These are phyloP conservation scores for Aspergillus udagawae DNA, from an alignment of 2,329 filamentous ascomycete species.

Conservation along the genomic window DNA sequence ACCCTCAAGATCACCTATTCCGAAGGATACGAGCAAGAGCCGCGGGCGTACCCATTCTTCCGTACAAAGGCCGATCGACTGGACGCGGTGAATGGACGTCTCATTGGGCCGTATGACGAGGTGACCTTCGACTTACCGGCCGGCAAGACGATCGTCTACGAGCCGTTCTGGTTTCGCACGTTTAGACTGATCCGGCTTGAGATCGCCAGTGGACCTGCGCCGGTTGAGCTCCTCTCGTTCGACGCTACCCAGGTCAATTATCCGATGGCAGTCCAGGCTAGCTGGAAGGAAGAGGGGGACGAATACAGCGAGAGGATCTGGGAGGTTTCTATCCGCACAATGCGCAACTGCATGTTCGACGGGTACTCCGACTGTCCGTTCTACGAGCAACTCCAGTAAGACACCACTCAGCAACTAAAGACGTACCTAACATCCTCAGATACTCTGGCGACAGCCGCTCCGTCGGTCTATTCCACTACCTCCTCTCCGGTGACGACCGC, in stretches of 20 bases:
- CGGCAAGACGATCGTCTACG: slow-evolving; percentile 18
- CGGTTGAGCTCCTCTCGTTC: slow-evolving; percentile 24
- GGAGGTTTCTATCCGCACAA: slow-evolving; percentile 29
- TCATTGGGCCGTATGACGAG: slow-evolving; percentile 39
- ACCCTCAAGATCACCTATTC: slow-evolving; percentile 28
- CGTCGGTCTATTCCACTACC: slow-evolving; percentile 29
- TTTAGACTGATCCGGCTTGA: slow-evolving; percentile 34
- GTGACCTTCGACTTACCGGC: slow-evolving; percentile 22
- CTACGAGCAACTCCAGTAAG: slow-evolving; percentile 35
- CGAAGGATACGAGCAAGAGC: slow-evolving; percentile 30
- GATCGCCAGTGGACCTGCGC: slow-evolving; percentile 18
- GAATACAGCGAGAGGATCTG: slow-evolving; percentile 21
- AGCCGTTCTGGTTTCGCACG: slow-evolving; percentile 42
- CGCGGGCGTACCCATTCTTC: slow-evolving; percentile 38
- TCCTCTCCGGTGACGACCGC: slow-evolving; percentile 30
- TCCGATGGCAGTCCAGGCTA: slow-evolving; percentile 30
- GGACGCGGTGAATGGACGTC: slow-evolving; percentile 26
- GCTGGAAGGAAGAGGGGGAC: slow-evolving; percentile 15
- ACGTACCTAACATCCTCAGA: slow-evolving; percentile 7
- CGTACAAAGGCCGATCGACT: slow-evolving; percentile 36
- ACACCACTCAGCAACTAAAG: not conserved
- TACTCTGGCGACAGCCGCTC: slow-evolving; percentile 24
- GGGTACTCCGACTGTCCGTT: slow-evolving; percentile 35
- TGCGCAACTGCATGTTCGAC: slow-evolving; percentile 36
- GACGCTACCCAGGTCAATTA: slow-evolving; percentile 35